Percentiles rank a stretch among this genome's conserved stretches.
Evolutionary conservation across 768 basidiomycete species (phyloP).

Genomic region (Tulasnella sp.): DNA sequence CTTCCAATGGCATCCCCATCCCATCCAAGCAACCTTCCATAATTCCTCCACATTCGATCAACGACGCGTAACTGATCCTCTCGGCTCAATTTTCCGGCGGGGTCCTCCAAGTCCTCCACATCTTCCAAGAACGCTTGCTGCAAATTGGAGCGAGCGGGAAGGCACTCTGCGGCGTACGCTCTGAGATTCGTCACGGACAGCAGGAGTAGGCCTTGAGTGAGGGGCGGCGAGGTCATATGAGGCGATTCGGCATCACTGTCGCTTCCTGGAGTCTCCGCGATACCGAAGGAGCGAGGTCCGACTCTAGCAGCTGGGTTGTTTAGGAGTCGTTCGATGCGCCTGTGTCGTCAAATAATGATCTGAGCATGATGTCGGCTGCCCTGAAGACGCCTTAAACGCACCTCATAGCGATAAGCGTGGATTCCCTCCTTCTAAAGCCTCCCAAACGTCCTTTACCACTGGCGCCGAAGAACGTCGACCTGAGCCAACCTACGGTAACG

Average conservation of each 20-base stretch:
- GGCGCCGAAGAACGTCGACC: conserved; percentile 39
- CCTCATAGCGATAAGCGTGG: conserved; percentile 68
- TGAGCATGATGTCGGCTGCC: neutral
- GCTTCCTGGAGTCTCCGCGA: neutral
- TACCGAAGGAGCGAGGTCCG: neutral
- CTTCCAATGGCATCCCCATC: conserved; percentile 15
- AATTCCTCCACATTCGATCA: conserved; percentile 81
- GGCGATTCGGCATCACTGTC: neutral
- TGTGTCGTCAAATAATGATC: conserved; percentile 17
- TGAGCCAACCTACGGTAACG: conserved; percentile 42
- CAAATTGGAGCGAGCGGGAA: conserved; percentile 50
- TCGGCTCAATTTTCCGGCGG: conserved; percentile 38
- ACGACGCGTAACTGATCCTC: conserved; percentile 67
- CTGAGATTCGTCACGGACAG: conserved; percentile 59
- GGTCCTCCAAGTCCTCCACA: conserved; percentile 69
- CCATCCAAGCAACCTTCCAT: conserved; percentile 65
- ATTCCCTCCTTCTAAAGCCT: conserved; percentile 39
- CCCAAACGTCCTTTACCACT: conserved; percentile 44
- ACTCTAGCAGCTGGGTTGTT: conserved; percentile 12
- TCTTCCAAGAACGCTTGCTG: conserved; percentile 77
- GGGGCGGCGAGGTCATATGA: conserved; percentile 12
- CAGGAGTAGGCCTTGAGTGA: conserved; percentile 62
- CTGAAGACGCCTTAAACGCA: conserved; percentile 15
- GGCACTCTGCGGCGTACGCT: conserved; percentile 43
- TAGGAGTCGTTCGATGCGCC: conserved; percentile 59